phyloP scores from a whole-genome alignment of 169 alveolate species.

The Eimeria sp. region DNA sequence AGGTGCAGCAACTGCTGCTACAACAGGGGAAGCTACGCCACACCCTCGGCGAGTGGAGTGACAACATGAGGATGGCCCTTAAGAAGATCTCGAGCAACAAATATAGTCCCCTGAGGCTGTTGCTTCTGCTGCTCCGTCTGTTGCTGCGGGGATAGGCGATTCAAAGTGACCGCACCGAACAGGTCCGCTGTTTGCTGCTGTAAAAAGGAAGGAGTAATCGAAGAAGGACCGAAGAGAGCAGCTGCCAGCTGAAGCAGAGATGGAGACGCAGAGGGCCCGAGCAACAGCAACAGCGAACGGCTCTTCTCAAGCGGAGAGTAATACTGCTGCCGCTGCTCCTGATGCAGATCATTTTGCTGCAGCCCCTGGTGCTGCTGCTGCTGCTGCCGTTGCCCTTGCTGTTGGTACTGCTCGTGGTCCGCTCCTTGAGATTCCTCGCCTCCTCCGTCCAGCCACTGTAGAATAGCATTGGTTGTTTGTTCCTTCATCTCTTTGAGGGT shows the following conservation, averaged over 20 bases:
- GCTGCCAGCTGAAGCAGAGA: slow-evolving; percentile 32
- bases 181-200: slow-evolving; percentile 42
- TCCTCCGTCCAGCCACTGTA: slow-evolving; percentile 35
- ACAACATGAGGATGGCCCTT: slow-evolving; percentile 74
- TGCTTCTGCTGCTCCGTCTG: slow-evolving; percentile 43
- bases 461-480: neutral
- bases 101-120: slow-evolving; percentile 17
- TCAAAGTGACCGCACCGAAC: slow-evolving; percentile 1
- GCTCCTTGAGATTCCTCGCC: slow-evolving; percentile 68
- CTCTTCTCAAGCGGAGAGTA: slow-evolving; percentile 28
- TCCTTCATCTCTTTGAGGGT: neutral
- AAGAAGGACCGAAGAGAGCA: slow-evolving; percentile 31
- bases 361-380: slow-evolving; percentile 21
- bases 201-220: slow-evolving; percentile 29
- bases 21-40: neutral
- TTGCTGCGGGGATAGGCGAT: neutral
- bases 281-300: slow-evolving; percentile 40
- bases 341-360: neutral
- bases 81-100: slow-evolving; percentile 23
- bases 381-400: slow-evolving; percentile 49
- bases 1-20: slow-evolving; percentile 8
- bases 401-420: slow-evolving; percentile 8
- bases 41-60: slow-evolving; percentile 76
- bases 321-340: slow-evolving; percentile 45
- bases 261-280: slow-evolving; percentile 46